Conservation (phyloP, 352 stramenopile genomes). For the Phytophthora melonis region DNA sequence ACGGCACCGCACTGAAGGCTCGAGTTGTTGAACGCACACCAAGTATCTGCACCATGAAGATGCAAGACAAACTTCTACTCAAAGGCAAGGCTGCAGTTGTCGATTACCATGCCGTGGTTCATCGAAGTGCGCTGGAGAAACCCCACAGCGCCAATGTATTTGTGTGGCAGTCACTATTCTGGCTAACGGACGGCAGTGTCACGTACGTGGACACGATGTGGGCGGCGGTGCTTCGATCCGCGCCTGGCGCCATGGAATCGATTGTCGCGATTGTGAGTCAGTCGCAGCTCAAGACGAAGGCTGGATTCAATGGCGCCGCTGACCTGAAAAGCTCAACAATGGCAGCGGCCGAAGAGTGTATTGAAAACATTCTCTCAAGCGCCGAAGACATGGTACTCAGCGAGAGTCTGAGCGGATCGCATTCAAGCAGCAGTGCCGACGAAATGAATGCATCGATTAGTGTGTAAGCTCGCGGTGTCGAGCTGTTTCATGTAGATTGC, state of each 20-base stretch:
- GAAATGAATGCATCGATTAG: neutral
- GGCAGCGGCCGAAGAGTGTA: conserved; percentile 11
- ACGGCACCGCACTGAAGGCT: neutral
- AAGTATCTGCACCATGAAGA: conserved; percentile 18
- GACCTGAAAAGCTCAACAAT: conserved; percentile 11
- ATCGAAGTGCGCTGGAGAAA: neutral
- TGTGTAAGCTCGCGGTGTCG: neutral
- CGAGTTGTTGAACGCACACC: conserved; percentile 19
- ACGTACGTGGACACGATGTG: conserved; percentile 24
- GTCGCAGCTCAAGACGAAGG: conserved; percentile 9
- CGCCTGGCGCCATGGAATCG: conserved; percentile 10
- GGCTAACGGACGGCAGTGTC: neutral
- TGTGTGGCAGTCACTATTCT: conserved; percentile 25
- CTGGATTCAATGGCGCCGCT: neutral
- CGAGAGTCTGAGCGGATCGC: conserved; percentile 3
- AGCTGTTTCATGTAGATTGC: neutral
- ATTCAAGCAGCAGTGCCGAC: neutral
- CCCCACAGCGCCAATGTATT: conserved; percentile 11
- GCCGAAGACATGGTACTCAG: conserved; percentile 28
- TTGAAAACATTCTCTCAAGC: conserved; percentile 25
- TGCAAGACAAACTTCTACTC: neutral
- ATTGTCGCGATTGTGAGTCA: conserved; percentile 26
- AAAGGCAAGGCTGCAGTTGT: neutral
- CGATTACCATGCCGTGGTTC: conserved; percentile 19
- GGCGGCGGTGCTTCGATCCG: conserved; percentile 14